phyloP scores from a whole-genome alignment of 2,329 filamentous ascomycete genomes.

The Penicillium sclerotigenum region DNA sequence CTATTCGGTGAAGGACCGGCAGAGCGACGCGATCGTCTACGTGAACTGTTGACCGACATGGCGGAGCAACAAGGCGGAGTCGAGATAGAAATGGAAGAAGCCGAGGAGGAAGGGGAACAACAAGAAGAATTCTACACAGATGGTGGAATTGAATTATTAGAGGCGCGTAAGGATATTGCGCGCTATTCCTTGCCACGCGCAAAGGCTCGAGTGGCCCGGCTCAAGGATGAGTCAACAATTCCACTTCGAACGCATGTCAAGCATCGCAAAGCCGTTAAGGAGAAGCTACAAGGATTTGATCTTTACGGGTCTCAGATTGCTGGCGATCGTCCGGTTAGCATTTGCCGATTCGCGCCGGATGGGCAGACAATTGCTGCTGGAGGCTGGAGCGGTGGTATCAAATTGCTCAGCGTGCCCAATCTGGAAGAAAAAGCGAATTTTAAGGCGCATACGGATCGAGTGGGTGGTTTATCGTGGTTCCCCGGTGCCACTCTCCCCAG shows the following conservation, averaged over 20 bases:
- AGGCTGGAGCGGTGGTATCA: conserved; percentile 89
- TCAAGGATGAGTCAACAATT: conserved; percentile 77
- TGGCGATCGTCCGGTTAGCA: conserved; percentile 84
- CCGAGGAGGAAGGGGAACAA: conserved; percentile 63
- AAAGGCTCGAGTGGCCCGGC: conserved; percentile 70
- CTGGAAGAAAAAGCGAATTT: conserved; percentile 72
- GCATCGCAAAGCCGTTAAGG: conserved; percentile 84
- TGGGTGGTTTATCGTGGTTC: conserved; percentile 88
- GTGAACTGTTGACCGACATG: conserved; percentile 73
- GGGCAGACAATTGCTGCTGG: conserved; percentile 81
- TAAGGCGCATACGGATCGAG: conserved; percentile 81
- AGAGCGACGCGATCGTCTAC: conserved; percentile 80
- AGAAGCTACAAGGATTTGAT: conserved; percentile 76
- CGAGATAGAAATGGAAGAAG: conserved; percentile 52
- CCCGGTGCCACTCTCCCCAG: conserved; percentile 74
- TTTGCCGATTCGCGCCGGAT: conserved; percentile 85
- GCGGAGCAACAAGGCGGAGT: conserved; percentile 58
- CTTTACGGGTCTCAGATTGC: conserved; percentile 91
- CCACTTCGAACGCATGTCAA: conserved; percentile 86
- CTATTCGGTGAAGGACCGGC: conserved; percentile 86
- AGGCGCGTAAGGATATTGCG: conserved; percentile 75
- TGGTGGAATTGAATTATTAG: conserved; percentile 69
- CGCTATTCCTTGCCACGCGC: conserved; percentile 79
- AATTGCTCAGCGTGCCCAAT: conserved; percentile 77
- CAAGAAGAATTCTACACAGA: conserved; percentile 96